These are phyloP conservation scores for Fusarium sp. DNA, from an alignment of 2,329 filamentous ascomycete species.

Conservation along the genomic window DNA sequence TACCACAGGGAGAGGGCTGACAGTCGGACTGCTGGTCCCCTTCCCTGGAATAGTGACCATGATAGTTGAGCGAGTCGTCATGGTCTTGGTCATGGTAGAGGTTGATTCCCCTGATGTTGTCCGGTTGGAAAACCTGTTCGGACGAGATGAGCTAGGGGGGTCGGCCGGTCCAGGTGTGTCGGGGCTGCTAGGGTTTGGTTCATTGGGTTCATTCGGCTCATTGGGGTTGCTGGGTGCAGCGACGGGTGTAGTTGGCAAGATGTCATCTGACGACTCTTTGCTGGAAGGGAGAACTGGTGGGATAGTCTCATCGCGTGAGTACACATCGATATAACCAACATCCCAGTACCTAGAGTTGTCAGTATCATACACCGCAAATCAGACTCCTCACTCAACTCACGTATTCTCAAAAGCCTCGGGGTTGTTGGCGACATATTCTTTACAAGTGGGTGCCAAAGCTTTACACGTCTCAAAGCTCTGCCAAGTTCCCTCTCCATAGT, in stretches of 20 bases:
- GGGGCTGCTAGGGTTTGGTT: not conserved
- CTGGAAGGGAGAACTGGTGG: slow-evolving; percentile 10
- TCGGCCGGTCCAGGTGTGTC: not conserved
- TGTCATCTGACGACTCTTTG: not conserved
- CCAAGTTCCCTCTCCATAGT: slow-evolving; percentile 71
- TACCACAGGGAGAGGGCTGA: slow-evolving; percentile 19
- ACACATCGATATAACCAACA: slow-evolving; percentile 65
- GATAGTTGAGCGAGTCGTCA: slow-evolving; percentile 40
- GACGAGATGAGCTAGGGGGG: not conserved
- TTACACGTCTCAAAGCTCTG: slow-evolving; percentile 51
- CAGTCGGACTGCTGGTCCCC: slow-evolving; percentile 20
- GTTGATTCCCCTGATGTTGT: slow-evolving; percentile 31
- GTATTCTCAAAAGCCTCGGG: slow-evolving; percentile 55
- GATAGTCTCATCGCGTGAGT: slow-evolving; percentile 38
- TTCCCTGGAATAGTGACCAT: slow-evolving; percentile 39
- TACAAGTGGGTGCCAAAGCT: slow-evolving; percentile 55
- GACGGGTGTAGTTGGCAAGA: not conserved
- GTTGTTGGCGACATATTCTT: slow-evolving; percentile 58
- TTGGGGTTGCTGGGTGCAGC: not conserved
- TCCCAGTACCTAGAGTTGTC: slow-evolving; percentile 56
- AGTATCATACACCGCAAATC: not conserved
- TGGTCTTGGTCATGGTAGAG: slow-evolving; percentile 41
- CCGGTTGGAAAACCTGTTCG: not conserved
- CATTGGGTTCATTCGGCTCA: not conserved
- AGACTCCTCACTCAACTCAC: slow-evolving; percentile 34